Evolutionary conservation across 1,284 basidiomycete genomes (phyloP).

Genomic region (Cystobasidium sp.): DNA sequence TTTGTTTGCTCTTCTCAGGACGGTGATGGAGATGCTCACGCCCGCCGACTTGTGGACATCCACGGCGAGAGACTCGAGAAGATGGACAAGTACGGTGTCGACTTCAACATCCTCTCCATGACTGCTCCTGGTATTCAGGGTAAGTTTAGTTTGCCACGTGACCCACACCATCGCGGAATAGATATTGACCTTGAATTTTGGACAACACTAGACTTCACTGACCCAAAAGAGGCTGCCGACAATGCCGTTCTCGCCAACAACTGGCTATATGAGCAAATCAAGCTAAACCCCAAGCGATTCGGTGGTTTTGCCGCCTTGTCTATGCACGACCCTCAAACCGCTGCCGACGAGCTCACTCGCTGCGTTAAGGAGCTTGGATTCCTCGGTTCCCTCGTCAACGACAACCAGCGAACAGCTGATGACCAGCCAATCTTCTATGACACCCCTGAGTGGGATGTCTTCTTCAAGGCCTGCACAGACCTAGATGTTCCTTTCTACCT

Average conservation of each 20-base stretch:
- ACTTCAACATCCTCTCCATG: constrained; percentile 53
- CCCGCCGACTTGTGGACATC: constrained; percentile 48
- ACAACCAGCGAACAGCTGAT: constrained; percentile 52
- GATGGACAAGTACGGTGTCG: constrained; percentile 53
- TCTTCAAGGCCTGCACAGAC: constrained; percentile 55
- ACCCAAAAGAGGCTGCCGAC: constrained; percentile 51
- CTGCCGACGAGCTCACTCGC: constrained; percentile 53
- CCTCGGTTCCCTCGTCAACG: constrained; percentile 52
- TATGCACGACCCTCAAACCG: constrained; percentile 56
- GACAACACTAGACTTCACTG: constrained; percentile 48
- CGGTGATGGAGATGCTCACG: constrained; percentile 44
- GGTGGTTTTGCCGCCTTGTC: constrained; percentile 56
- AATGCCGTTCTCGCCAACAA: constrained; percentile 52
- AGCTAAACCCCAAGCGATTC: constrained; percentile 53
- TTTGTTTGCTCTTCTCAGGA: constrained; percentile 10
- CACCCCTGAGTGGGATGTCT: constrained; percentile 52
- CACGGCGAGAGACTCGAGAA: constrained; percentile 52
- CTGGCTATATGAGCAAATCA: constrained; percentile 53
- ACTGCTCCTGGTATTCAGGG: constrained; percentile 53
- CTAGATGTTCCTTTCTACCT: constrained; percentile 56
- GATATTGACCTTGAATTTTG: not conserved
- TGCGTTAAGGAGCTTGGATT: constrained; percentile 55
- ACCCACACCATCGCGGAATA: not conserved
- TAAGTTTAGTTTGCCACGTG: not conserved
- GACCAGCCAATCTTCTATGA: constrained; percentile 52